These are phyloP conservation scores for Apophysomyces elegans DNA, from an alignment of 371 early-diverging fungal genomes.

Conservation along the genomic window DNA sequence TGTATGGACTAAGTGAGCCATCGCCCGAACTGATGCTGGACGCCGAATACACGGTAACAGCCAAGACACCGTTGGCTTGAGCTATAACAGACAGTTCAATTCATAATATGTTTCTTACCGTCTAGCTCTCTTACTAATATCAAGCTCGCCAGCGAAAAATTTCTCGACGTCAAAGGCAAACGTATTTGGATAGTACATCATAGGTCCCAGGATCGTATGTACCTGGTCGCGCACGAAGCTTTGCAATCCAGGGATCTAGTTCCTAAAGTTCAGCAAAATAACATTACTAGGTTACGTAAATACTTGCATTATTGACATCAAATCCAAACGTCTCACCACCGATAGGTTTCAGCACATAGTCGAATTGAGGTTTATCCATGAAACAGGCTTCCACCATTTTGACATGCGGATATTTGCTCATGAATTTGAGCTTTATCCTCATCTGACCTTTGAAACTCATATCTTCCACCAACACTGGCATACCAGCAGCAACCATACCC, in stretches of 20 bases:
- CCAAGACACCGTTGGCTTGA: constrained; percentile 85
- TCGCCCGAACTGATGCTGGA: constrained; percentile 80
- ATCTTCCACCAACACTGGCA: constrained; percentile 94
- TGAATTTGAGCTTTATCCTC: constrained; percentile 83
- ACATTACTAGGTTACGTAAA: not conserved
- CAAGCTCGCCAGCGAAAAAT: constrained; percentile 73
- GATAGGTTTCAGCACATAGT: constrained; percentile 94
- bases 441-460: constrained; percentile 90
- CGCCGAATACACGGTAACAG: constrained; percentile 78
- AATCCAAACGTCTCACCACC: constrained; percentile 88
- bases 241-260: constrained; percentile 79
- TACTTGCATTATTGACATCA: constrained; percentile 75
- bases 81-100: constrained; percentile 28
- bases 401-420: constrained; percentile 88
- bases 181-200: constrained; percentile 88
- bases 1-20: constrained; percentile 83
- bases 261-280: not conserved
- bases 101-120: not conserved
- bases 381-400: constrained; percentile 90
- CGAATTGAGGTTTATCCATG: constrained; percentile 86
- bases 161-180: constrained; percentile 83
- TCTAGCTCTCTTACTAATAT: constrained; percentile 35
- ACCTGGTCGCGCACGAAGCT: constrained; percentile 83
- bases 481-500: constrained; percentile 87
- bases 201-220: constrained; percentile 71